Percentiles rank a stretch among this genome's conserved stretches.
Conservation (phyloP, 805 yeast species). For the Candida qinlingensis region DNA sequence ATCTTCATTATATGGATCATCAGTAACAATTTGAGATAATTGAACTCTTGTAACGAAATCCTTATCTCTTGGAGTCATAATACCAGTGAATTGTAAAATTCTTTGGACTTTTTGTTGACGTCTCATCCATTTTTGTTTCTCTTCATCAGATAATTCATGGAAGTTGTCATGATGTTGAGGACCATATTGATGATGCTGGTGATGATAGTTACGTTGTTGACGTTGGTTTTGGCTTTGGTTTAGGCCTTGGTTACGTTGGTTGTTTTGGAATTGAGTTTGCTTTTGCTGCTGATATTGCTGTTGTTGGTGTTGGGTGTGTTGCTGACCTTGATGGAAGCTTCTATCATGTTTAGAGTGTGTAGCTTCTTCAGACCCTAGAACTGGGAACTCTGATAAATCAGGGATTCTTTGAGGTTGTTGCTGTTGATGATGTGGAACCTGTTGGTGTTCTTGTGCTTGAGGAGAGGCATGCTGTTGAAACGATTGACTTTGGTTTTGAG, state of each 20-base stretch:
- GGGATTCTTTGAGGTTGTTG: conserved; percentile 12
- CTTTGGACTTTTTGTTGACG: conserved; percentile 74
- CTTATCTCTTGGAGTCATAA: conserved; percentile 96
- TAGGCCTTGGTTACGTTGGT: conserved; percentile 7
- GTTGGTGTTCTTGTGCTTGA: conserved; percentile 13
- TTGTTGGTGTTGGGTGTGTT: neutral
- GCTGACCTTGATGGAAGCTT: conserved; percentile 12
- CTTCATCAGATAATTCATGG: conserved; percentile 59
- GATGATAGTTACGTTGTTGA: conserved; percentile 15
- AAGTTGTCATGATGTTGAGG: conserved; percentile 27
- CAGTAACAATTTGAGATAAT: conserved; percentile 91
- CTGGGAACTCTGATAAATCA: conserved; percentile 48
- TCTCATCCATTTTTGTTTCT: conserved; percentile 56
- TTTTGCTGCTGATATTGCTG: conserved; percentile 10
- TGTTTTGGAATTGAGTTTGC: conserved; percentile 17
- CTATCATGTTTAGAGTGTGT: conserved; percentile 13
- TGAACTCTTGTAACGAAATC: conserved; percentile 93
- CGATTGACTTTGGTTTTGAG: conserved; percentile 8
- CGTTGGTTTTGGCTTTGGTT: conserved; percentile 18
- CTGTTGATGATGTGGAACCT: conserved; percentile 22
- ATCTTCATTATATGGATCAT: conserved; percentile 95
- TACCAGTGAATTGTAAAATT: conserved; percentile 79
- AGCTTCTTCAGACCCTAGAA: conserved; percentile 44
- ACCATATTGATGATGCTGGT: conserved; percentile 24
- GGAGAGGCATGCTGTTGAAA: conserved; percentile 13